Evolutionary conservation across 2,329 filamentous ascomycete genomes (phyloP), one percentile per base, ranked within the genome.

Genomic region (Paecilomyces niveus): DNA sequence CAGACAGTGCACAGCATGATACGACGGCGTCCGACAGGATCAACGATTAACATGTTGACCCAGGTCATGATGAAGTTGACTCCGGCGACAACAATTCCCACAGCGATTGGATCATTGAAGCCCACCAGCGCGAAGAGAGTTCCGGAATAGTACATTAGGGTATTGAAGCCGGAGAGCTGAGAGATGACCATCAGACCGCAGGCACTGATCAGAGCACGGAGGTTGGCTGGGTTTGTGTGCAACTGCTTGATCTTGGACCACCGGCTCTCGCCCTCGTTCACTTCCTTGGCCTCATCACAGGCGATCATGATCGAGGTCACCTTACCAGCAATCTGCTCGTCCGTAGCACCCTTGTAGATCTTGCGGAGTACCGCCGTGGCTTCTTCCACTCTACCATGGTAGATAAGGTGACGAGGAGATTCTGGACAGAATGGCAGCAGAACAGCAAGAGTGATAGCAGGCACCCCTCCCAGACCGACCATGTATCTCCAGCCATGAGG

Each of bases 171-270:
- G 1, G 72, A 70, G n/a, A 80, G 64, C 56, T 82, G 80, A 13
- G 73, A 76, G 50, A 81, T 77, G 18, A 78, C 80, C 78, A 82
- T 82, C n/a, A 81, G 64, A n/a, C 77, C 75, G 57, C 79, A 82
- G 2, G 77, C 79, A 50, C 72, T 69, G 45, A 80, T 65, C 13
- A 81, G 67, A 11, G 78, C 78, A 10, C 79, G 73, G 53, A 78
- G 39, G n/a, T 45, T 45, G 39, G 39, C 39, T 2, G 39, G 39
- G 15, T 45, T 71, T 11, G 70, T 68, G 58, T 81, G 78, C 24
- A 82, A 74, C 62, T 80, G 75, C 65, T 78, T 79, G 58, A 80
- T 68, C 9, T 76, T 70, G 63, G 71, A 76, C 67, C 75, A 76
- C 3, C 67, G 62, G 21, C 72, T 74, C 59, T 76, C 78, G n/a